Evolutionary conservation across 768 basidiomycete genomes (phyloP), one percentile per base, ranked within the genome.

Genomic region (Boletellus emodensis): DNA sequence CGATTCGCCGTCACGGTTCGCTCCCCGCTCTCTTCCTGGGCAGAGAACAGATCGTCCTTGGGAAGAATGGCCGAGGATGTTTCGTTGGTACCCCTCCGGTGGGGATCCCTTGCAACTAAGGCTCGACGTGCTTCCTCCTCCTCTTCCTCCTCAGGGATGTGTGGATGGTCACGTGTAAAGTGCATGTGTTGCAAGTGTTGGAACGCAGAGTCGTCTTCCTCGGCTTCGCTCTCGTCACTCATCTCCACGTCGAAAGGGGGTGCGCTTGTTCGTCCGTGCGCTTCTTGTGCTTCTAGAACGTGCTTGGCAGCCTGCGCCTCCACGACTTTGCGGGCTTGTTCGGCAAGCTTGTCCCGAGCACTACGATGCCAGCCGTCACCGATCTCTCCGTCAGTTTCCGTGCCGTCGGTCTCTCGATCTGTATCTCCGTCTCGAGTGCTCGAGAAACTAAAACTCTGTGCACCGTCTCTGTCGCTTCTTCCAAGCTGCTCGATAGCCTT

Each of bases 401-500:
- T 74, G 6, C 80, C 80, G 36, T 83, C 82, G 7, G 66, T 70
- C 8, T 73, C 71, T 30, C 67, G 66, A 37, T 77, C 75, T 1
- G 75, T 73, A 44, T 72, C 75, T 12, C 78, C 79, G 46, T 78
- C 84, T 14, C 74, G 74, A 3, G 81, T 81, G 59, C 87, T 87
- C 3, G 82, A 76, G 61, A 91, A 93, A 58, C 87, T 87, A 66
- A 89, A 89, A 59, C 87, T 86, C 26, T 83, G 77, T 1, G 75
- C 71, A 7, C 80, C 83, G 49, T 85, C 82, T 14, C 72, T 71
- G 59, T 79, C 78, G 28, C 71, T 72, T 40, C 75, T 72, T 8
- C 85, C 87, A 22, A 93, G 83, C 59, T 93, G 89, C 53, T 94
- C 89, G 59, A 94, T 93, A 17, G 91, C 92, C 56, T 89, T 73